Base-by-base conservation (phyloP, 768 basidiomycete genomes). In the Pleurotus tuoliensis region DNA sequence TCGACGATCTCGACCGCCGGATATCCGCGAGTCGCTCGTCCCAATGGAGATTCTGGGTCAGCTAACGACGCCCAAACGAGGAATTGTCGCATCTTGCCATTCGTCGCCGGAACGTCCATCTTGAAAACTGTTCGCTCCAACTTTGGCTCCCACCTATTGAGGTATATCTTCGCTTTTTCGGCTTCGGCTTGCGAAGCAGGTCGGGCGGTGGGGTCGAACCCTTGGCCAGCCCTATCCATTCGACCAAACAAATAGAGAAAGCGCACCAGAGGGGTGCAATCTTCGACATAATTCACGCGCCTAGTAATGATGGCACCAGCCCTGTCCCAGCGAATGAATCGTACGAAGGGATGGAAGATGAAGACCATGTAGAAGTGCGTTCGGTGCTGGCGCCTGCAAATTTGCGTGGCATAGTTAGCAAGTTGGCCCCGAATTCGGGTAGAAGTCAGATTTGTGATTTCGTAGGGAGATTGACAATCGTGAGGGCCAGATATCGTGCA, bases 301-400 rank as follows among this genome's bases (percentile, higher is more conserved):
- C 43, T 27, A 18, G 66, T 59, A 11, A 73, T 70, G 8, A 67
- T 55, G 2, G 62, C 63, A 13, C 69, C 72, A 12, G 62, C 48
- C 5, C 67, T 67, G 57, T 76, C 74, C 69, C 70, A 75, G 46
- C 65, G 63, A 18, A 75, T 54, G 48, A 75, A 65, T 3, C 71
- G 61, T 1, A 66, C 69, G 43, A 37, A 46, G 4, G 58, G 37
- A 5, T 62, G 64, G 50, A 55, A 63, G 8, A 76, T 56, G 20
- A 66, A 54, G 7, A 74, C 27, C 2, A 61, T 64, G 58, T 76
- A 75, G 2, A 65, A 56, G 18, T 66, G 66, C 7, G 61, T 58
- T 1, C 74, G 68, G 54, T 68, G 68, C 40, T 75, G 71, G 4
- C 51, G 27, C 45, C 56, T 59, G 27, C 55, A 34, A 2, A 63